phyloP scores from a whole-genome alignment of 306 rosid genomes.

The Dalbergia oliveri region DNA sequence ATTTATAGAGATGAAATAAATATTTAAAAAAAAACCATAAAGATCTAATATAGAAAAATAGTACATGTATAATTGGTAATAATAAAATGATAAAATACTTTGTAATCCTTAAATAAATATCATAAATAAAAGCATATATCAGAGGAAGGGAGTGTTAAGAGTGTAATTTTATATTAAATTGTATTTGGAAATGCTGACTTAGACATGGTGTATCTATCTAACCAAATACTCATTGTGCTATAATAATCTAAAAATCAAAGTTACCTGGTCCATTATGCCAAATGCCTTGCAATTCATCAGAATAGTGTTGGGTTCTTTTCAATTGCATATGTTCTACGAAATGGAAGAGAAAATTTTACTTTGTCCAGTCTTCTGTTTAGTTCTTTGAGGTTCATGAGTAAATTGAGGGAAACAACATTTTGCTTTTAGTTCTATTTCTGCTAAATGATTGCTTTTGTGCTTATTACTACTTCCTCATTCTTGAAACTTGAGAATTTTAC shows the following conservation, averaged over 20 bases:
- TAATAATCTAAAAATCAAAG: background rate
- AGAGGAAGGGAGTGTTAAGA: too few species aligned
- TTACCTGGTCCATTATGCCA: constrained; percentile 10
- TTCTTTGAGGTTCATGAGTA: constrained; percentile 25
- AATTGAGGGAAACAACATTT: constrained; percentile 2
- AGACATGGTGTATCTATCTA: background rate
- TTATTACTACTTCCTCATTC: background rate
- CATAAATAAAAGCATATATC: too few species aligned
- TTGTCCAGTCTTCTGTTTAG: background rate
- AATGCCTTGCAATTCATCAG: background rate
- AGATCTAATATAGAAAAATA: too few species aligned
- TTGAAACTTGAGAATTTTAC: background rate
- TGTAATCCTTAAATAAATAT: too few species aligned
- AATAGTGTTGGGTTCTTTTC: background rate
- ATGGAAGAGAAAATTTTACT: constrained; percentile 10
- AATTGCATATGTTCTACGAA: background rate
- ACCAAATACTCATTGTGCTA: background rate
- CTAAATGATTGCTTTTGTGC: background rate
- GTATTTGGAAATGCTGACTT: background rate
- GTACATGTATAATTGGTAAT: too few species aligned
- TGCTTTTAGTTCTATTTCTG: constrained; percentile 9
- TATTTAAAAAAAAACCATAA: too few species aligned
- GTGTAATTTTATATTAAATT: background rate
- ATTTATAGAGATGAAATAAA: too few species aligned
- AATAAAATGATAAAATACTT: too few species aligned